Base-by-base conservation (phyloP, 169 alveolate species). In the Cryptosporidium tyzzeri region DNA sequence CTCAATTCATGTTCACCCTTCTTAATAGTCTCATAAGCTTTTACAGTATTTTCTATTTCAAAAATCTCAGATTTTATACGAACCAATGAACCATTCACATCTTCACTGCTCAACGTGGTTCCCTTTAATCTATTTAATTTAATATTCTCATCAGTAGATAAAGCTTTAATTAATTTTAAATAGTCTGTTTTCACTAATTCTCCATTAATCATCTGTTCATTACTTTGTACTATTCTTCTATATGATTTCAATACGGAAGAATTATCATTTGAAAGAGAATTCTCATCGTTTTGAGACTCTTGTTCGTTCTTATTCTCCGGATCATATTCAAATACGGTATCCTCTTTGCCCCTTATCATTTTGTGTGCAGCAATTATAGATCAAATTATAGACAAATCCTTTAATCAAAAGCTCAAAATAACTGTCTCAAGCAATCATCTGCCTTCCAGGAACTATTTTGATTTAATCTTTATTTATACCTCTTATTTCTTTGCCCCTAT, bases 301-400 rank as follows among this genome's bases (percentile, higher is more conserved):
- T 41, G 29, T 0, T 61, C 50, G 41, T 62, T 65, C 45, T 45
- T 65, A n/a, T 44, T 62, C 1, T 80, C 89, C n/a, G 89, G 89
- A 80, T 80, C 89, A 80, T 80, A 80, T 65, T 80, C 89, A 80
- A 61, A 80, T 14, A 80, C 89, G 10, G 74, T 80, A 48, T 80
- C 89, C 55, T 80, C 89, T 21, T 80, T 26, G 41, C 69, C 31
- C 29, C 89, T 29, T 6, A 80, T 62, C 89, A 80, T 80, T 37
- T 58, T 55, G 86, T 73, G 86, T 55, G 86, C 86, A n/a, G 21
- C 51, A n/a, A 59, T 18, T 31, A 33, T n/a, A 55, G 67, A 55
- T n/a, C 67, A 55, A 55, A n/a, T 21, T 6, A 23, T 41, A 50
- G 1, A 23, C 16, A 33, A 73, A 21, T 41, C 39, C 21, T 33